phyloP scores from a whole-genome alignment of 2,329 filamentous ascomycete genomes.

The Epichloe brachyelytri region DNA sequence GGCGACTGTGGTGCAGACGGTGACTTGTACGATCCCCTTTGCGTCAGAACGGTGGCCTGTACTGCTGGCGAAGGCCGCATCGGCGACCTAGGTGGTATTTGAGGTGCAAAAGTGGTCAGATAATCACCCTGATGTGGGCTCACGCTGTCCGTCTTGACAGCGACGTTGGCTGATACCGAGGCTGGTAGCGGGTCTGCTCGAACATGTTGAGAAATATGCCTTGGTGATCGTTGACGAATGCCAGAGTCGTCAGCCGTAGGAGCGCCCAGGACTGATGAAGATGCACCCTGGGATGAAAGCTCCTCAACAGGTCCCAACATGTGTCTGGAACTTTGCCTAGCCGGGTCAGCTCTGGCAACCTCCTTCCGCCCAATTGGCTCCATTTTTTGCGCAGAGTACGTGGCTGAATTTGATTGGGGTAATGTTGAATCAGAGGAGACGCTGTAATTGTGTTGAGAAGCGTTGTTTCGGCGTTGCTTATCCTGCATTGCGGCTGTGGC shows the following conservation, averaged over 20 bases:
- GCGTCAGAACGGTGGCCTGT: not conserved
- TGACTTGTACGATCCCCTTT: not conserved
- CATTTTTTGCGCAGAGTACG: not conserved
- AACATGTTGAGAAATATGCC: constrained; percentile 16
- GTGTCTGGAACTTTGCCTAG: constrained; percentile 1
- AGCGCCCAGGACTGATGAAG: constrained; percentile 22
- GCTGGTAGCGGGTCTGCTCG: not conserved
- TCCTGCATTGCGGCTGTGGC: constrained; percentile 35
- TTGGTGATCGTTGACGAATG: constrained; percentile 38
- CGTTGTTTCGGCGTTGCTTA: constrained; percentile 25
- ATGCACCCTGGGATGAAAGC: constrained; percentile 9
- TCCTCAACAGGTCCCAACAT: constrained; percentile 3
- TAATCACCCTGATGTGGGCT: not conserved
- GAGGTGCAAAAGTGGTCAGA: not conserved
- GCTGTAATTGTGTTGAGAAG: constrained; percentile 15
- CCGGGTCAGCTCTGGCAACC: constrained; percentile 9
- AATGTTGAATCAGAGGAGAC: constrained; percentile 1
- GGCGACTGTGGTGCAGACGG: not conserved
- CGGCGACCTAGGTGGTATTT: not conserved
- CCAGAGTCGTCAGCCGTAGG: constrained; percentile 26
- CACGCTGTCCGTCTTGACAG: not conserved
- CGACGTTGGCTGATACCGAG: not conserved
- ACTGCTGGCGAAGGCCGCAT: not conserved
- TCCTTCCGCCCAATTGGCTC: constrained; percentile 27
- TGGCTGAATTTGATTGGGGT: not conserved